Percentiles rank a stretch among this genome's conserved stretches.
These are phyloP conservation scores for Geranium incanum DNA, from an alignment of 441 rosid genomes.

Conservation along the genomic window DNA sequence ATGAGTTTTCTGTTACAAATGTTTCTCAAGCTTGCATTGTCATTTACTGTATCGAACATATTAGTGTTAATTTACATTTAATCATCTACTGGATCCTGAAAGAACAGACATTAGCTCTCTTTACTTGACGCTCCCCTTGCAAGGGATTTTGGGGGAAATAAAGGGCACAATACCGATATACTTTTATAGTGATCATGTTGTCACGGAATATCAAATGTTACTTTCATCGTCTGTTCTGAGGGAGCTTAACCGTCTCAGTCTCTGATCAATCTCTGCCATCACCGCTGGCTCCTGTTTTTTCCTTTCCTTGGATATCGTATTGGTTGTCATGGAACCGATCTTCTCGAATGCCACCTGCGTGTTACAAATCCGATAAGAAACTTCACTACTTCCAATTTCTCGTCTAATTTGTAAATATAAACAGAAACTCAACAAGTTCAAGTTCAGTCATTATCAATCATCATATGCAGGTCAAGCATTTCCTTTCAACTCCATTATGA, in stretches of 20 bases:
- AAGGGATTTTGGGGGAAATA: not conserved
- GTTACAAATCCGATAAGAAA: not conserved
- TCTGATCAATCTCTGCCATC: constrained; percentile 88
- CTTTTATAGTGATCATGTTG: constrained; percentile 21
- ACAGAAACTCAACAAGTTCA: not conserved
- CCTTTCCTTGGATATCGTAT: constrained; percentile 84
- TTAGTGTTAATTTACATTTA: constrained; percentile 28
- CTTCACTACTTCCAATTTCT: not conserved
- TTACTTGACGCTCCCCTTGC: constrained; percentile 17
- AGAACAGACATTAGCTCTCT: constrained; percentile 11
- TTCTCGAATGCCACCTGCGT: constrained; percentile 87
- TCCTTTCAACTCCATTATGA: no score
- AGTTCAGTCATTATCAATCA: no score
- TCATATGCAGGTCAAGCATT: no score
- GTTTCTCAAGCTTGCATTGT: no score
- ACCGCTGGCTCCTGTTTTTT: constrained; percentile 97
- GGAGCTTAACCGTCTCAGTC: constrained; percentile 77
- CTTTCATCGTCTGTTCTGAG: constrained; percentile 39
- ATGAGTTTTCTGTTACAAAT: no score
- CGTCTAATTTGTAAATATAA: not conserved
- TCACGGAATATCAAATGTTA: constrained; percentile 8
- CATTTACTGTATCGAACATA: no score
- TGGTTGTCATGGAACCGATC: constrained; percentile 76
- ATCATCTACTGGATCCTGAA: constrained; percentile 23
- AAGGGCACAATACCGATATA: constrained; percentile 3